Percentiles rank a stretch among this genome's conserved stretches.
phyloP scores from a whole-genome alignment of 345 rosid genomes.

The Hibiscus syriacus region DNA sequence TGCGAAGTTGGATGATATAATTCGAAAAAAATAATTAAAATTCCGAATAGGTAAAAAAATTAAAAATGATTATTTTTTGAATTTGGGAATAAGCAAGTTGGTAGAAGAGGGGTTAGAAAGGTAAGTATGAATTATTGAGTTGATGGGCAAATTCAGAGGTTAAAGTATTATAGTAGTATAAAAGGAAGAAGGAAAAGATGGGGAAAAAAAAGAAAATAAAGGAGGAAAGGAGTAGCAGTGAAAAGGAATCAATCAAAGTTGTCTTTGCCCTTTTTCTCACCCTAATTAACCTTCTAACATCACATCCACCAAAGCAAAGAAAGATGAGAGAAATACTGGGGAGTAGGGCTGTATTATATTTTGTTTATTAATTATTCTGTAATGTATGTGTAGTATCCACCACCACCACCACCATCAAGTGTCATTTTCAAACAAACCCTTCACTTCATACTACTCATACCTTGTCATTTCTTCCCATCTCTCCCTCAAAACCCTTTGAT shows the following conservation, averaged over 20 bases:
- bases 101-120: slow-evolving; percentile 23
- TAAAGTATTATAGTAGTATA: slow-evolving; percentile 11
- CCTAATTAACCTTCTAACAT: background rate
- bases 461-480: slow-evolving; percentile 39
- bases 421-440: slow-evolving; percentile 74
- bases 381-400: slow-evolving; percentile 11
- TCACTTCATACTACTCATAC: slow-evolving; percentile 44
- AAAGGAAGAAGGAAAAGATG: no score
- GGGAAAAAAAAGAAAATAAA: no score
- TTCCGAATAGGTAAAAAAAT: no score
- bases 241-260: slow-evolving; percentile 23
- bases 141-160: slow-evolving; percentile 27
- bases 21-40: no score
- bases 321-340: background rate
- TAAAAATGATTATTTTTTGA: no score
- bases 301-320: background rate
- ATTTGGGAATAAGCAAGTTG: no score
- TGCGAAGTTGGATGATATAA: no score
- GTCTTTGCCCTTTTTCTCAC: slow-evolving; percentile 13
- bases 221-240: slow-evolving; percentile 7
- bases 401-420: slow-evolving; percentile 43
- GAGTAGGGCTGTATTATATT: background rate
- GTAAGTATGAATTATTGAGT: slow-evolving; percentile 27
- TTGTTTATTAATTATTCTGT: slow-evolving; percentile 1
- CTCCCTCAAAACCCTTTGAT: slow-evolving; percentile 34